Conservation (phyloP, 768 basidiomycete genomes). For the Cystobasidium ongulense region DNA sequence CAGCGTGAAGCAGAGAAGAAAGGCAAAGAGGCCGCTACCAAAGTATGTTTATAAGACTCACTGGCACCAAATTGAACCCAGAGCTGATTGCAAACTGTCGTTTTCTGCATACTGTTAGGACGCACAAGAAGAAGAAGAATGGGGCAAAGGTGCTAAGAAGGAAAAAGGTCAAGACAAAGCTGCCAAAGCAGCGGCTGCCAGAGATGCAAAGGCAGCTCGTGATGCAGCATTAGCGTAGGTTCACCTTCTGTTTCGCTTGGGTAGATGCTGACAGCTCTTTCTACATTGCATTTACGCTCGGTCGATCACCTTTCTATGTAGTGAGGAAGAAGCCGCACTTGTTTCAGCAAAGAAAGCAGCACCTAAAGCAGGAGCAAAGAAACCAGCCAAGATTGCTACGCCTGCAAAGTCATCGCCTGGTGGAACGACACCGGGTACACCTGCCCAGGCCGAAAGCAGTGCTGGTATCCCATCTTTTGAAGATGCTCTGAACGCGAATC, state of each 20-base stretch:
- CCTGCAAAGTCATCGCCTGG: constrained; percentile 26
- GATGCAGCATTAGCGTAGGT: constrained; percentile 37
- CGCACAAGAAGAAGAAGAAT: constrained; percentile 38
- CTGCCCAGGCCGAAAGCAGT: constrained; percentile 44
- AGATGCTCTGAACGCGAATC: constrained; percentile 12
- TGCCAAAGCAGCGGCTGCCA: constrained; percentile 34
- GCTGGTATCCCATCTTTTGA: constrained; percentile 36
- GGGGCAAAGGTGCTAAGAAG: constrained; percentile 40
- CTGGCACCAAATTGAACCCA: not conserved
- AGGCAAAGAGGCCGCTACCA: constrained; percentile 33
- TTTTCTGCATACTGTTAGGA: constrained; percentile 5
- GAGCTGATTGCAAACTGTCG: not conserved
- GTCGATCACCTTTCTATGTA: not conserved
- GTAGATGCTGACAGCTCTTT: not conserved
- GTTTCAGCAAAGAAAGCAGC: constrained; percentile 39
- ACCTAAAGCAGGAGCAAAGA: constrained; percentile 38
- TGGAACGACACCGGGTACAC: constrained; percentile 39
- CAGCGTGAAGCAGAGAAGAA: constrained; percentile 23
- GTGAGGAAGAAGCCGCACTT: constrained; percentile 39
- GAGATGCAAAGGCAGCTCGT: constrained; percentile 37
- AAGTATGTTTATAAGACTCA: constrained; percentile 18
- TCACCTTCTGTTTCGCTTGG: not conserved
- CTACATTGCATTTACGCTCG: not conserved
- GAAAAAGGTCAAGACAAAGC: constrained; percentile 32
- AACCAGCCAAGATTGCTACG: constrained; percentile 37